A percentile compares a stretch with the other conserved stretches of the same genome.
Conservation (phyloP, 2,329 filamentous ascomycete species). For the Diaporthe aspalathi region DNA sequence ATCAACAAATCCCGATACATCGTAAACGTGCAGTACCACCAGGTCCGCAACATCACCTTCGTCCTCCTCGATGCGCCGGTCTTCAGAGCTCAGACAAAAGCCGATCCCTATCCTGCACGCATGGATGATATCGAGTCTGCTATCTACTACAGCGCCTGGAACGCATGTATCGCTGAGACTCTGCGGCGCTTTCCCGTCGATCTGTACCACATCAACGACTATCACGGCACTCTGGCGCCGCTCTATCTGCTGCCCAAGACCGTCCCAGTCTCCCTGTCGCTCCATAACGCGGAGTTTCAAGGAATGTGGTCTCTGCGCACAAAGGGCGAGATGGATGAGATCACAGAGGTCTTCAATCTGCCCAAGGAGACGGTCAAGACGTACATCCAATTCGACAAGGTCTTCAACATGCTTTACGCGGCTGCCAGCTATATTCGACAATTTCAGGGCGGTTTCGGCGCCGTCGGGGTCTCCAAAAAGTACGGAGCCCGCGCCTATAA, state of each 20-base stretch:
- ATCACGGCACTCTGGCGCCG: constrained; percentile 60
- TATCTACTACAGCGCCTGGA: constrained; percentile 77
- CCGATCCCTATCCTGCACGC: constrained; percentile 72
- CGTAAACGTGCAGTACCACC: constrained; percentile 73
- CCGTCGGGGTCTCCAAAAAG: constrained; percentile 73
- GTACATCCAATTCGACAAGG: constrained; percentile 74
- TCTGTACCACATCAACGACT: constrained; percentile 55
- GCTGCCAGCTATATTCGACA: constrained; percentile 71
- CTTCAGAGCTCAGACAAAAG: constrained; percentile 70
- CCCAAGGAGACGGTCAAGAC: constrained; percentile 64
- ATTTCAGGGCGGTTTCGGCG: constrained; percentile 73
- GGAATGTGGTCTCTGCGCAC: constrained; percentile 75
- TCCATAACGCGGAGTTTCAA: constrained; percentile 77
- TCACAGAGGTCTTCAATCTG: constrained; percentile 72
- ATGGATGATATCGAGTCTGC: constrained; percentile 76
- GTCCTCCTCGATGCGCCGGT: constrained; percentile 75
- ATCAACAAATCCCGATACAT: constrained; percentile 71
- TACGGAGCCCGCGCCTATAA: constrained; percentile 64
- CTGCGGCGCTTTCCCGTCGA: constrained; percentile 63
- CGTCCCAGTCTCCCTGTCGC: constrained; percentile 69
- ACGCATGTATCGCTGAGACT: constrained; percentile 72
- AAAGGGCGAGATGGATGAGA: constrained; percentile 66
- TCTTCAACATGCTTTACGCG: constrained; percentile 73
- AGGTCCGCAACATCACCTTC: constrained; percentile 74
- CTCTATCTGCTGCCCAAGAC: constrained; percentile 72